A percentile compares a stretch with the other conserved stretches of the same genome.
phyloP scores from a whole-genome alignment of 805 yeast species.

The Torulaspora delbrueckii region DNA sequence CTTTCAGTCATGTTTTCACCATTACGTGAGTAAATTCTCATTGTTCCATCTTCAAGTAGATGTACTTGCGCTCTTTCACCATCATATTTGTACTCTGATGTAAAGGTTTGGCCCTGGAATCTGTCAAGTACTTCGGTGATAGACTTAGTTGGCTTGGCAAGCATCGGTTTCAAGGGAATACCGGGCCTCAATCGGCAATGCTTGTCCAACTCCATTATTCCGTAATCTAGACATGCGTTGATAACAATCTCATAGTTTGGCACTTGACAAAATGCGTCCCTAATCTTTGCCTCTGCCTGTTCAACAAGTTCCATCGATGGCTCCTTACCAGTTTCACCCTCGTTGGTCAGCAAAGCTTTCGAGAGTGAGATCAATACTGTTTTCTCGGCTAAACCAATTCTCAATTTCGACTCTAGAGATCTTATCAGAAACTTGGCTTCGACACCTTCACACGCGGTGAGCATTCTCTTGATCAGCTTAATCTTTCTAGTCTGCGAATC shows the following conservation, averaged over 20 bases:
- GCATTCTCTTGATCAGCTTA: constrained; percentile 70
- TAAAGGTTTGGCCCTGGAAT: constrained; percentile 77
- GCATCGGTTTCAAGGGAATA: constrained; percentile 93
- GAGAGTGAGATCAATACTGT: constrained; percentile 81
- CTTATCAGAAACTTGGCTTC: constrained; percentile 91
- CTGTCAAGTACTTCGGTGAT: constrained; percentile 88
- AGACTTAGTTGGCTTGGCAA: constrained; percentile 95
- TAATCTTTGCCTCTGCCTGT: constrained; percentile 69
- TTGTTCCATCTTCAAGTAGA: constrained; percentile 55
- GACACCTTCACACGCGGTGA: constrained; percentile 76
- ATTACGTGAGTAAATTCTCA: constrained; percentile 83
- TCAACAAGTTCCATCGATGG: constrained; percentile 44
- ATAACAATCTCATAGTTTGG: constrained; percentile 87
- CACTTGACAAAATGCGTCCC: constrained; percentile 82
- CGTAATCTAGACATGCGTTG: constrained; percentile 57
- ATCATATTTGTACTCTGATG: constrained; percentile 95
- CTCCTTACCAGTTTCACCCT: constrained; percentile 38
- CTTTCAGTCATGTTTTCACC: constrained; percentile 96
- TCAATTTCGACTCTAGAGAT: constrained; percentile 84
- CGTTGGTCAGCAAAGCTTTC: constrained; percentile 70
- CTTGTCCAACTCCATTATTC: constrained; percentile 59
- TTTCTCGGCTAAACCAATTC: constrained; percentile 93
- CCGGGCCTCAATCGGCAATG: constrained; percentile 82
- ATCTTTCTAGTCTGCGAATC: constrained; percentile 79
- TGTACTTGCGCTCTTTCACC: constrained; percentile 98